phyloP scores from a whole-genome alignment of 2,329 filamentous ascomycete genomes.

The Lachnellula arida region DNA sequence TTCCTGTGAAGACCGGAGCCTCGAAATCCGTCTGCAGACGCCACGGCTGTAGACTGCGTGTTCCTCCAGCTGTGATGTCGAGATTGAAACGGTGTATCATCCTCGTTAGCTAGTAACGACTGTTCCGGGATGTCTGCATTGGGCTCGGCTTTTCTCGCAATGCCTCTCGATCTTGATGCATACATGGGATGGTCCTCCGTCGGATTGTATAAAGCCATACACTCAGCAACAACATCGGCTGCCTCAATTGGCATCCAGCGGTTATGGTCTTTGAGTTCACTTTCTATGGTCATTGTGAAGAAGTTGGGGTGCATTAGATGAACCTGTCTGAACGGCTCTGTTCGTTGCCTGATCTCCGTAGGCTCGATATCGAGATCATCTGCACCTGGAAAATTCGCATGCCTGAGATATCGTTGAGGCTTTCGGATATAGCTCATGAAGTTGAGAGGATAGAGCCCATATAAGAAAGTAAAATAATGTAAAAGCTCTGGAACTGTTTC shows the following conservation, averaged over 20 bases:
- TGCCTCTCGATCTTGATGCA: slow-evolving; percentile 12
- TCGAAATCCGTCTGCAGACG: slow-evolving; percentile 37
- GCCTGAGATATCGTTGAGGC: slow-evolving; percentile 71
- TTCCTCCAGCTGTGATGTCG: slow-evolving; percentile 48
- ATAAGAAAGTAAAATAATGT: slow-evolving; percentile 76
- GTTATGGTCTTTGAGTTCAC: slow-evolving; percentile 70
- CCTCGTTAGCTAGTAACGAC: slow-evolving; percentile 20
- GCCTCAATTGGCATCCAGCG: slow-evolving; percentile 78
- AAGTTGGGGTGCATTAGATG: slow-evolving; percentile 83
- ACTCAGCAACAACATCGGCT: slow-evolving; percentile 74
- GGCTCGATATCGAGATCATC: slow-evolving; percentile 76
- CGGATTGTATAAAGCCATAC: slow-evolving; percentile 59
- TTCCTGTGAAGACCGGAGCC: slow-evolving; percentile 37
- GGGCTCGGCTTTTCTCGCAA: slow-evolving; percentile 13
- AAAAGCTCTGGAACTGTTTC: slow-evolving; percentile 61
- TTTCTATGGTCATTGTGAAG: slow-evolving; percentile 72
- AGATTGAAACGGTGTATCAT: slow-evolving; percentile 22
- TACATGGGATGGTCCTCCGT: slow-evolving; percentile 19
- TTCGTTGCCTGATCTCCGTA: slow-evolving; percentile 69
- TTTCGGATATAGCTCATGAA: slow-evolving; percentile 84
- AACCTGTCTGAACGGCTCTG: slow-evolving; percentile 66
- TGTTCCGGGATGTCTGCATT: slow-evolving; percentile 28
- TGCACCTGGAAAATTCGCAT: slow-evolving; percentile 62
- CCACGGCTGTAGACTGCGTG: slow-evolving; percentile 42
- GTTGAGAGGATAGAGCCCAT: slow-evolving; percentile 79